Conservation (phyloP, 164 flowering plant species). For the Akebia trifoliata region DNA sequence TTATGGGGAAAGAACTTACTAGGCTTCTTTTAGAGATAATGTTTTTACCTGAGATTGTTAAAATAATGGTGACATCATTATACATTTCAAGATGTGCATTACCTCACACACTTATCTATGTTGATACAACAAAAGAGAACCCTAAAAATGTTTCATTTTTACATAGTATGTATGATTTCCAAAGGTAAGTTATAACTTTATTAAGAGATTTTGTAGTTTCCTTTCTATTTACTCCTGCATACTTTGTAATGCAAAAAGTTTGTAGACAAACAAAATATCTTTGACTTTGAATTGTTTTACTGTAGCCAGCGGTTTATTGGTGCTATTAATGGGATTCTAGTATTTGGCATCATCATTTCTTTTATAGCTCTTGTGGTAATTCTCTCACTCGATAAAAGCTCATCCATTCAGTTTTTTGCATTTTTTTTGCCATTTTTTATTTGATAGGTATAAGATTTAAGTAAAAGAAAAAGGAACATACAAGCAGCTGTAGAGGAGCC, state of each 20-base stretch:
- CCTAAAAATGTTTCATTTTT: neutral
- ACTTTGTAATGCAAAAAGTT: neutral
- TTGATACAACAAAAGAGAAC: too few species aligned
- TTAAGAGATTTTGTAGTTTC: neutral
- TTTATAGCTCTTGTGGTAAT: conserved; percentile 85
- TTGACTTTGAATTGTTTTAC: conserved; percentile 13
- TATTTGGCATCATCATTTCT: conserved; percentile 57
- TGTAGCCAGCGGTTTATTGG: conserved; percentile 85
- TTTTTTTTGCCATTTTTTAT: neutral
- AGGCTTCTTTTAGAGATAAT: too few species aligned
- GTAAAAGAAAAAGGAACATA: too few species aligned
- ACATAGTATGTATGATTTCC: neutral
- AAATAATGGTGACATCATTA: too few species aligned
- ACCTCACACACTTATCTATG: too few species aligned
- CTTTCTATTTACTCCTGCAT: neutral
- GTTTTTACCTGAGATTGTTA: too few species aligned
- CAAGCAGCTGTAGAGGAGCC: too few species aligned
- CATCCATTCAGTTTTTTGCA: neutral
- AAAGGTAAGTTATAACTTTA: neutral
- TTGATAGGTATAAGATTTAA: too few species aligned
- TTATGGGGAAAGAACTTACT: too few species aligned
- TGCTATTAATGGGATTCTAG: conserved; percentile 73
- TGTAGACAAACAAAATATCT: neutral
- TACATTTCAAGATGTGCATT: too few species aligned
- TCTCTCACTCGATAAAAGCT: conserved; percentile 10